Evolutionary conservation across 2,329 filamentous ascomycete genomes (phyloP).

Genomic region (Fusarium luffae): DNA sequence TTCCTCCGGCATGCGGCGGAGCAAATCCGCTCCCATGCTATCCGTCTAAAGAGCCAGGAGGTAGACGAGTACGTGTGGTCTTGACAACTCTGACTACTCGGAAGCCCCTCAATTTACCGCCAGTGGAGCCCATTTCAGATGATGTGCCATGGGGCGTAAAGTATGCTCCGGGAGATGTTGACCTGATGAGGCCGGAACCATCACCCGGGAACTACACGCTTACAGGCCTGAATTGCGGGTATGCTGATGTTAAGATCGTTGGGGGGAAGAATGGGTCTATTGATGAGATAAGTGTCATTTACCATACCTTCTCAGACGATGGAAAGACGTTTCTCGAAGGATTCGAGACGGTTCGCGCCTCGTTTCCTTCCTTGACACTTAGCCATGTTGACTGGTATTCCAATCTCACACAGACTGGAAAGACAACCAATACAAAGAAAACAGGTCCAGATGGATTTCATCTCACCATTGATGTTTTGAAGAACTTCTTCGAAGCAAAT

Average conservation of each 20-base stretch:
- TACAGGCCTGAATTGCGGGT: neutral
- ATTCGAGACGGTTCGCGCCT: conserved; percentile 9
- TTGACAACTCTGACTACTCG: conserved; percentile 52
- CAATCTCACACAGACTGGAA: conserved; percentile 50
- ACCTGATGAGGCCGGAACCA: neutral
- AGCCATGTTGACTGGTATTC: conserved; percentile 52
- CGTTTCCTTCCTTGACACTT: neutral
- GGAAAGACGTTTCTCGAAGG: conserved; percentile 3
- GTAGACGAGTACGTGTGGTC: conserved; percentile 54
- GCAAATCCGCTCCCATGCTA: conserved; percentile 56
- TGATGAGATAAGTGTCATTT: neutral
- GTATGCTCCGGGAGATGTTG: neutral
- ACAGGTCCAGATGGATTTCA: conserved; percentile 43
- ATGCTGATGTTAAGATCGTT: neutral
- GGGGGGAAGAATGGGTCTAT: neutral
- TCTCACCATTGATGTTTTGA: conserved; percentile 11
- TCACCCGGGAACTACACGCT: conserved; percentile 3
- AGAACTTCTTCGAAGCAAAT: conserved; percentile 18
- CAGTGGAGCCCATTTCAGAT: neutral
- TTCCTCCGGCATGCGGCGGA: conserved; percentile 56
- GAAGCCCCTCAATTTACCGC: conserved; percentile 39
- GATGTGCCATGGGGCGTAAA: conserved; percentile 7
- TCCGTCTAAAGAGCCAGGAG: conserved; percentile 52
- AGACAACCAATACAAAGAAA: conserved; percentile 49
- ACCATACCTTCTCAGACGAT: conserved; percentile 14